Percentiles rank a stretch among this genome's conserved stretches.
Evolutionary conservation across 2,329 filamentous ascomycete species (phyloP).

Genomic region (Colletotrichum paranaense): DNA sequence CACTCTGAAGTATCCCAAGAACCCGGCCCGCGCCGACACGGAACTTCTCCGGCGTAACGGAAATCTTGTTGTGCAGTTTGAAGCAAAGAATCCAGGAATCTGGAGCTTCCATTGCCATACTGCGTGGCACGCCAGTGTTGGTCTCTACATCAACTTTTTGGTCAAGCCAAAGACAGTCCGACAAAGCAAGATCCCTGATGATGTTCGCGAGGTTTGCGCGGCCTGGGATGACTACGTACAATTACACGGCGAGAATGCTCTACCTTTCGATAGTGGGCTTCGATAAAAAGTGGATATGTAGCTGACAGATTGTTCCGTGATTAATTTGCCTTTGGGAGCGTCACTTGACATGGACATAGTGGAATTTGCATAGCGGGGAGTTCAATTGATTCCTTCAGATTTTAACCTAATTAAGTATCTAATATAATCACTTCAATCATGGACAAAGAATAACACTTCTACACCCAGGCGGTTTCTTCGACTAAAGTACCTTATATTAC

Average conservation of each 20-base stretch:
- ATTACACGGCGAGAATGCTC: constrained; percentile 4
- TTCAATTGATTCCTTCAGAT: not conserved
- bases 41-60: constrained; percentile 21
- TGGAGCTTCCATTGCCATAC: constrained; percentile 61
- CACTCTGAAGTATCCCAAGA: constrained; percentile 14
- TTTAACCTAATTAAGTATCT: not conserved
- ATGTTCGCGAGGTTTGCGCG: constrained; percentile 13
- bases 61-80: constrained; percentile 58
- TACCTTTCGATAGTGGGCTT: constrained; percentile 30
- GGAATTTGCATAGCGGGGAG: not conserved
- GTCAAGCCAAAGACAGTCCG: constrained; percentile 14
- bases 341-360: not conserved
- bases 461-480: not conserved
- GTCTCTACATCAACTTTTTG: constrained; percentile 26
- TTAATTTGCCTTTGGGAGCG: too few relatives aligned
- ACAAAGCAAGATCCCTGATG: constrained; percentile 1
- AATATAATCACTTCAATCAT: too few relatives aligned
- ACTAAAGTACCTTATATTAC: not conserved
- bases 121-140: constrained; percentile 56
- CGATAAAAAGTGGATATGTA: not conserved
- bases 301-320: not conserved
- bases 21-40: constrained; percentile 24
- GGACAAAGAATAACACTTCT: too few relatives aligned
- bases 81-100: constrained; percentile 57
- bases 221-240: constrained; percentile 17